These are phyloP conservation scores for Ceratobasidium sp. DNA, from an alignment of 1,284 basidiomycete species.

Conservation along the genomic window DNA sequence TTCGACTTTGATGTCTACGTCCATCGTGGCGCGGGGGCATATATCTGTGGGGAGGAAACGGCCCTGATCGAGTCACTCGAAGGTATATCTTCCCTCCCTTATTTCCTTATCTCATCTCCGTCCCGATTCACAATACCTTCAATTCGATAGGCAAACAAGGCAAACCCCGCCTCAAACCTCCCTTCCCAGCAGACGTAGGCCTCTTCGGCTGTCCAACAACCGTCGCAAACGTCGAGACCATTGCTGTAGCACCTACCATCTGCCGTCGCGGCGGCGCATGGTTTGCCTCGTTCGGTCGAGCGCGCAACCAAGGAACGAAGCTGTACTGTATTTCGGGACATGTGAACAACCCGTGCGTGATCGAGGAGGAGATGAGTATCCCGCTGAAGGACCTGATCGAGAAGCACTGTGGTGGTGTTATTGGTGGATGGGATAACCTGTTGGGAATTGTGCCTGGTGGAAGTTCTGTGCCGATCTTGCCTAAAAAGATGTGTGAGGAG, in stretches of 20 bases:
- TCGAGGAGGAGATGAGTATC: conserved; percentile 99
- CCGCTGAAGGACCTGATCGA: conserved; percentile 94
- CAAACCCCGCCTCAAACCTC: conserved; percentile 98
- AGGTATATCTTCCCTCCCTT: conserved; percentile 55
- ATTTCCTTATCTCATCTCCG: background rate
- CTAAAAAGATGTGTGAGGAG: conserved; percentile 83
- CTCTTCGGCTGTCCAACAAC: conserved; percentile 97
- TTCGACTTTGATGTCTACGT: conserved; percentile 97
- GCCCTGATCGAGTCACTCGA: conserved; percentile 97
- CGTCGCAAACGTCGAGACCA: conserved; percentile 98
- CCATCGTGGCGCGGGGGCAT: conserved; percentile 97
- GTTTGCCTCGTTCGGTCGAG: conserved; percentile 94
- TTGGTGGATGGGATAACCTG: conserved; percentile 96
- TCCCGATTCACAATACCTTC: background rate
- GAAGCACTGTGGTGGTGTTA: conserved; percentile 95
- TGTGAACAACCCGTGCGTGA: conserved; percentile 97
- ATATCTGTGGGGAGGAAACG: conserved; percentile 99
- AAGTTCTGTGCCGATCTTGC: conserved; percentile 94
- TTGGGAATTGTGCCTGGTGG: conserved; percentile 96
- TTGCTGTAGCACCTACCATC: conserved; percentile 97
- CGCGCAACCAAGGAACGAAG: conserved; percentile 96
- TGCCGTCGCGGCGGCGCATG: conserved; percentile 90
- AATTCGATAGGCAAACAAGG: conserved; percentile 83
- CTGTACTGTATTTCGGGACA: conserved; percentile 96
- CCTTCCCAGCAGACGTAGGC: conserved; percentile 98